These are phyloP conservation scores for Ophiorrhiza pumila DNA, from an alignment of 257 asterid genomes.

Conservation along the genomic window DNA sequence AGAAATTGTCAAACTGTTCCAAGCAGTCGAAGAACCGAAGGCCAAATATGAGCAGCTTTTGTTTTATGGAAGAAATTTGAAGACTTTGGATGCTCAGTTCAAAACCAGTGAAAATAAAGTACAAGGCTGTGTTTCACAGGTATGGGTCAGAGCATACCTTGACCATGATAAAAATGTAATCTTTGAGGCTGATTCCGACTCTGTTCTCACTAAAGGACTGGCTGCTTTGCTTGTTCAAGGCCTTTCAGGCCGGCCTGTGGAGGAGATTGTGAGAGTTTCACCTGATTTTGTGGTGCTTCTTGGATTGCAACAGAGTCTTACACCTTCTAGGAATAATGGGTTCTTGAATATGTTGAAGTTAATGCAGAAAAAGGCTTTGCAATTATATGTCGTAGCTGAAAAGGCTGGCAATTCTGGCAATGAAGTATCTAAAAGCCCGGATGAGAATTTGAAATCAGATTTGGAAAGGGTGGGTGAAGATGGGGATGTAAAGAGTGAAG, in stretches of 20 bases:
- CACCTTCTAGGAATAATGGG: constrained; percentile 79
- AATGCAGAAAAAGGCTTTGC: constrained; percentile 83
- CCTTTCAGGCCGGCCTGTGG: constrained; percentile 67
- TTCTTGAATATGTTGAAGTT: constrained; percentile 86
- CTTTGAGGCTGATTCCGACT: constrained; percentile 91
- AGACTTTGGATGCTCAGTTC: constrained; percentile 45
- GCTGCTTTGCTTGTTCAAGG: constrained; percentile 89
- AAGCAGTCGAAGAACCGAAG: constrained; percentile 57
- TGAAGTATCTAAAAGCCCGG: constrained; percentile 6
- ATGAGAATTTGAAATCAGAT: constrained; percentile 25
- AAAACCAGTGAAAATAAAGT: constrained; percentile 66
- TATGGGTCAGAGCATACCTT: constrained; percentile 69
- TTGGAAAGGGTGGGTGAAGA: constrained; percentile 23
- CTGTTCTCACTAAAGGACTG: constrained; percentile 72
- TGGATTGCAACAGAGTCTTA: constrained; percentile 73
- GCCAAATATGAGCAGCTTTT: constrained; percentile 73
- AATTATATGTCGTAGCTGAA: constrained; percentile 53
- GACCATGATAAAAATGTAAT: constrained; percentile 55
- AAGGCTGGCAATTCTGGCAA: constrained; percentile 26
- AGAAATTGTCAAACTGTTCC: constrained; percentile 63
- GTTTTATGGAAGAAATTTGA: constrained; percentile 63
- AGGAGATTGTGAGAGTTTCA: constrained; percentile 61
- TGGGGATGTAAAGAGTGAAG: constrained; percentile 18
- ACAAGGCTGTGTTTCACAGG: constrained; percentile 83
- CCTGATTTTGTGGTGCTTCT: constrained; percentile 74